Percentiles rank a stretch among this genome's conserved stretches.
Conservation (phyloP, 495 filamentous ascomycete genomes). For the Clohesyomyces aquaticus region DNA sequence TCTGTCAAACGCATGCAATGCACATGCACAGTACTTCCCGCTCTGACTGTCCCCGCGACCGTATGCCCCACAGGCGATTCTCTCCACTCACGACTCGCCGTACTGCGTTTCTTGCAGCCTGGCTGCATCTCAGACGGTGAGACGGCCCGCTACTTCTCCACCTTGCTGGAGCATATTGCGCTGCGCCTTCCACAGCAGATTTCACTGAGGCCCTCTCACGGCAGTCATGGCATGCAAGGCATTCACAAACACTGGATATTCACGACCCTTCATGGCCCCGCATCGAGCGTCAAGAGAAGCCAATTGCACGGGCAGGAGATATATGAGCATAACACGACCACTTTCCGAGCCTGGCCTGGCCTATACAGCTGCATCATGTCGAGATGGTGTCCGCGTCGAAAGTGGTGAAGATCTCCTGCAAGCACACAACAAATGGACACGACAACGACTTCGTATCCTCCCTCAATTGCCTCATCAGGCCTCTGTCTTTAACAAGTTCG, state of each 20-base stretch:
- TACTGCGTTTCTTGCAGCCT: neutral
- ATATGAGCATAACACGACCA: neutral
- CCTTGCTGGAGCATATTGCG: neutral
- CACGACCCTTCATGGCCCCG: neutral
- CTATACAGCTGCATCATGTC: neutral
- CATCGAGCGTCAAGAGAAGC: neutral
- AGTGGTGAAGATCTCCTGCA: conserved; percentile 5
- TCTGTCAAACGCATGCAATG: conserved; percentile 4
- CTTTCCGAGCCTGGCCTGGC: neutral
- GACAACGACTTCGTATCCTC: neutral
- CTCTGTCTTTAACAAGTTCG: neutral
- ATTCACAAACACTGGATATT: neutral
- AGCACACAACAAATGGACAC: neutral
- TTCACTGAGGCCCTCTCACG: neutral
- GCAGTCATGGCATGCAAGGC: too few species aligned
- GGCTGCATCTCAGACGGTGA: conserved; percentile 1
- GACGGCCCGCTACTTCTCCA: conserved; percentile 2
- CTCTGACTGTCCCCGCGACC: neutral
- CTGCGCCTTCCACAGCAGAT: neutral
- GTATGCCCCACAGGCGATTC: neutral
- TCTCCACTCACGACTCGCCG: neutral
- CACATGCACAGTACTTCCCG: neutral
- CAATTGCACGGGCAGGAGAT: neutral
- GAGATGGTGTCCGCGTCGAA: conserved; percentile 6
- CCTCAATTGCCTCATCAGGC: too few species aligned